These are phyloP conservation scores for Herpotrichia juniperi DNA, from an alignment of 2,329 filamentous ascomycete genomes.

Conservation along the genomic window DNA sequence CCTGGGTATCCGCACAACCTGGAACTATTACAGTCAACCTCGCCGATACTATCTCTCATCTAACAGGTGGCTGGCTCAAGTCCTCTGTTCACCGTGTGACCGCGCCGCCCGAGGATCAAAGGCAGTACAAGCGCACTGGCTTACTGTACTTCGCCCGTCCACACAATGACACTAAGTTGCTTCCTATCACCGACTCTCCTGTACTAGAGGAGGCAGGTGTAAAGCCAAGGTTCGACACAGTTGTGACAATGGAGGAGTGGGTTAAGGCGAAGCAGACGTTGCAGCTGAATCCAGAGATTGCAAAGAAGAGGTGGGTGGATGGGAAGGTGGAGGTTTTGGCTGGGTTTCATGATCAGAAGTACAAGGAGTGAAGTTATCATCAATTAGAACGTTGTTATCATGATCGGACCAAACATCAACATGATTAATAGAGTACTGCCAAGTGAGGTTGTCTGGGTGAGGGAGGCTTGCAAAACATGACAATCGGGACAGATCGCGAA, in stretches of 20 bases:
- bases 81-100: constrained; percentile 57
- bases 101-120: constrained; percentile 56
- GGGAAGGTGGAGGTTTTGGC: constrained; percentile 29
- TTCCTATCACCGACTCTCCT: constrained; percentile 46
- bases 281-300: constrained; percentile 23
- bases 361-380: constrained; percentile 28
- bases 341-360: constrained; percentile 27
- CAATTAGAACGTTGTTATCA: too few relatives aligned
- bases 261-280: constrained; percentile 48
- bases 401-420: too few relatives aligned
- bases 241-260: constrained; percentile 55
- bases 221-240: constrained; percentile 45
- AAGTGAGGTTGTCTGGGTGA: too few relatives aligned
- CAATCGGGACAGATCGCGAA: too few relatives aligned
- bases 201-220: constrained; percentile 42
- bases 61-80: constrained; percentile 53
- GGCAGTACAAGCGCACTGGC: constrained; percentile 56
- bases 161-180: constrained; percentile 46
- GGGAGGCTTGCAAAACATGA: too few relatives aligned
- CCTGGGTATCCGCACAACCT: constrained; percentile 48
- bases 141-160: constrained; percentile 59
- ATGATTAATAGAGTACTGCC: too few relatives aligned
- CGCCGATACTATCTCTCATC: constrained; percentile 47
- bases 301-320: constrained; percentile 27
- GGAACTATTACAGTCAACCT: constrained; percentile 51